Evolutionary conservation across 257 asterid genomes (phyloP), one percentile per base, ranked within the genome.

Genomic region (Coffea eugenioides): DNA sequence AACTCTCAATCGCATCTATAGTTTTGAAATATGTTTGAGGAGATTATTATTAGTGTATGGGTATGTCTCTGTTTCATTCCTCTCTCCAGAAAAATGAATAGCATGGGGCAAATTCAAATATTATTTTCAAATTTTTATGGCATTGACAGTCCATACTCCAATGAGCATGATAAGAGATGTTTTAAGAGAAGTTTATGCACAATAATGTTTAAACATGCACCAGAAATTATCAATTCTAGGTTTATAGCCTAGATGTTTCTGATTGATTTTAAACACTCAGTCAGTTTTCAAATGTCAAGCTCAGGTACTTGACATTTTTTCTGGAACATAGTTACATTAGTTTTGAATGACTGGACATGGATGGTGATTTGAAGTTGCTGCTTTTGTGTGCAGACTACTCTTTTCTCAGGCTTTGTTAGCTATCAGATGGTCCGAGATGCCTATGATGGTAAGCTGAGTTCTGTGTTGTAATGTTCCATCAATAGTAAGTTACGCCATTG

Each of bases 341-440:
- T 43, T 59, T 23, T 52, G 43, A 41, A 75, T n/a, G 7, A 75
- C 43, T 59, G 57, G 79, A 41, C 69, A 59, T 75, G 79, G 79
- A 39, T 80, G 56, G 79, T 80, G 77, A 71, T 77, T 70, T 84
- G 72, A 80, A 70, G 69, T 74, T 75, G 79, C 41, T 59, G 34
- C 68, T 75, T 41, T 16, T 10, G 6, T 39, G 82, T 86, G 88
- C 91, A 95, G 98, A 87, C 94, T 80, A 91, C 97, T 79, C 97
- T 96, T 77, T 96, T 96, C 84, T 96, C 99, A 43, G 99, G 99
- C 66, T 96, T 96, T 85, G 93, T 96, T 84, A 92, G 91, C 92
- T 96, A 96, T 84, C 98, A 94, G 84, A 96, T 96, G 99, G 99
- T 96, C 79, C 92, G 96, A 69, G 98, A 96, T 85, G 97, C 98